A percentile compares a stretch with the other conserved stretches of the same genome.
Conservation (phyloP, 129 eudicot species). For the Glebionis coronaria region DNA sequence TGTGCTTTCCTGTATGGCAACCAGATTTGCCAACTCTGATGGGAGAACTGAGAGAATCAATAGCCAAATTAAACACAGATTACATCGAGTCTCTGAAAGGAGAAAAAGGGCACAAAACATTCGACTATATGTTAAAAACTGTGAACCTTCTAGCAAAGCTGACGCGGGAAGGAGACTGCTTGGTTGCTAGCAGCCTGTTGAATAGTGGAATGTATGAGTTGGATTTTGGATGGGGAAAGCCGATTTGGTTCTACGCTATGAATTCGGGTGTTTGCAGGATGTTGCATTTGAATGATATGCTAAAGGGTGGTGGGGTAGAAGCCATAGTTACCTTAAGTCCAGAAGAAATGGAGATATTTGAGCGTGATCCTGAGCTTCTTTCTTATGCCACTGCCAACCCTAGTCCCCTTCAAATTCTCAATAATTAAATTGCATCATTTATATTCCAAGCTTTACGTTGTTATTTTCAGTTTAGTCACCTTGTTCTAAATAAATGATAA, state of each 20-base stretch:
- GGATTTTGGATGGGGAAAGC: constrained; percentile 33
- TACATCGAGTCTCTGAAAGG: constrained; percentile 3
- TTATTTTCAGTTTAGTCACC: no score
- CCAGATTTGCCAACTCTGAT: constrained; percentile 3
- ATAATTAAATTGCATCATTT: background rate
- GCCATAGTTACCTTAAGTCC: constrained; percentile 18
- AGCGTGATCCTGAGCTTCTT: constrained; percentile 6
- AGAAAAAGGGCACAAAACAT: background rate
- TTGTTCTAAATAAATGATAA: no score
- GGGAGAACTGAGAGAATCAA: constrained; percentile 15
- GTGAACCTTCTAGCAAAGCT: background rate
- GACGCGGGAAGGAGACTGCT: constrained; percentile 4
- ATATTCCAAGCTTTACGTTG: background rate
- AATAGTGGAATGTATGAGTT: constrained; percentile 16
- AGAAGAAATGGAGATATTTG: constrained; percentile 21
- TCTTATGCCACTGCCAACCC: constrained; percentile 17
- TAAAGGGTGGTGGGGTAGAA: constrained; percentile 21
- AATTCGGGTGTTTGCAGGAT: background rate
- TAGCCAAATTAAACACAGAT: background rate
- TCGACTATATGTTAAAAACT: background rate
- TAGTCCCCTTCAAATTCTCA: constrained; percentile 13
- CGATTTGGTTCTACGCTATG: constrained; percentile 24
- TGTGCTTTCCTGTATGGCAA: constrained; percentile 6
- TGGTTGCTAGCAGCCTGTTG: background rate
- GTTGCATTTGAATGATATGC: constrained; percentile 5